Base-by-base conservation (phyloP, 179 eudicot genomes). In the Dionaea muscipula region DNA sequence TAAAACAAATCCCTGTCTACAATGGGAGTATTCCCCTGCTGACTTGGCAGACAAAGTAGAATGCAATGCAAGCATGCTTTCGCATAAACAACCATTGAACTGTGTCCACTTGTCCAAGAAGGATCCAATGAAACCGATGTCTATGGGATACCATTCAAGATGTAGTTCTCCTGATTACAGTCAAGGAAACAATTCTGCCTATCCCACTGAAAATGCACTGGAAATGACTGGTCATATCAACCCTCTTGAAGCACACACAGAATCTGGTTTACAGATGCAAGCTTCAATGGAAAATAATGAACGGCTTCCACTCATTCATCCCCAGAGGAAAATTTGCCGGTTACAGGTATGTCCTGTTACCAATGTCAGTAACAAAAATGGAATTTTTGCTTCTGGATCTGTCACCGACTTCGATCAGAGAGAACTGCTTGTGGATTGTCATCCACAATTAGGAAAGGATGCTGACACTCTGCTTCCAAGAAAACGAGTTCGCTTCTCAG, bases 401-500 rank as follows among this genome's bases (percentile, higher is more conserved):
- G 56, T 57, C 28, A 31, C 53, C 28, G 52, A 59, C 54, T 26
- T 21, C 56, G 61, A 31, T 35, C 53, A 56, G 38, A 57, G 54
- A 35, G 65, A 60, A 55, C 57, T 54, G 46, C 59, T 48, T 50
- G 68, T 71, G 62, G 47, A 25, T 55, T 64, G 57, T 17, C 46
- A 51, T 48, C 63, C 48, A 35, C 72, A 61, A 56, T 41, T 7
- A n/a, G 43, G 21, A 27, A 43, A 38, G 49, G 40, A 56, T 68
- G 26, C 48, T 59, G 72, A 54, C 26, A 40, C 28, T 39, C 62
- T 51, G 33, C 43, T 58, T 66, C 36, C 80, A 9, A 63, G 67
- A 66, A 90, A 90, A 63, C 79, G 77, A 60, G 95, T 90, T 57
- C 80, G 56, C 48, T 90, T 90, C 59, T 54, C 70, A 45, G 93